Base-by-base conservation (phyloP, 768 basidiomycete genomes). In the Phylloporus sp. region DNA sequence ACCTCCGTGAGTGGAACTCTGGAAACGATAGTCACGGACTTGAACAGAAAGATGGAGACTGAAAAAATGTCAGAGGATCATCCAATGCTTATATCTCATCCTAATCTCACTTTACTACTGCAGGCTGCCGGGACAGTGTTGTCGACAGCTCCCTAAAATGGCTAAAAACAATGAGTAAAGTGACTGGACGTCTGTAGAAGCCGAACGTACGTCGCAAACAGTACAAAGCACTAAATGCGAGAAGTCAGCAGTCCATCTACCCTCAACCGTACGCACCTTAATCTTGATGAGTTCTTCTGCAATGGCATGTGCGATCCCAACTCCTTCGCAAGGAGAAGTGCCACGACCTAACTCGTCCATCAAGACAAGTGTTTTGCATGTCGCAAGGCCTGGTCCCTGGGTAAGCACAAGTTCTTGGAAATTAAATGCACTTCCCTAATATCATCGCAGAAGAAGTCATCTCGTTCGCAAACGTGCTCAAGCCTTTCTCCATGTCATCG, bases 401-500 rank as follows among this genome's bases (percentile, higher is more conserved):
- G 47, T 55, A 10, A 49, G 43, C 27, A 38, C 10, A 36, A 26
- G 43, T 22, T 24, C 38, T 28, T 12, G 15, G 8, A 18, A 27
- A 38, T 36, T 23, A 4, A 16, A 5, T 18, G 32, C 7, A 39
- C 67, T 47, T 53, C 84, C 92, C 88, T 41, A 95, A 72, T 48
- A 97, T 93, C 89, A 94, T 93, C 1, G 92, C 88, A 23, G 85
- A 85, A 3, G 89, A 84, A 2, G 87, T 82, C 91, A 99, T 97
- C 70, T 99, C 95, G 56, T 82, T 86, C 2, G 93, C 92, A 70
- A 99, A 99, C 0, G 97, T 97, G 58, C 94, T 97, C 23, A 98
- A 68, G 39, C 80, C 88, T 62, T 84, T 87, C 68, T 95, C 92
- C 63, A 94, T 79, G 59, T 92, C 86, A 61, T 97, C 94, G 57